Evolutionary conservation across 2,329 filamentous ascomycete species (phyloP).

Genomic region (Talaromyces sp.): DNA sequence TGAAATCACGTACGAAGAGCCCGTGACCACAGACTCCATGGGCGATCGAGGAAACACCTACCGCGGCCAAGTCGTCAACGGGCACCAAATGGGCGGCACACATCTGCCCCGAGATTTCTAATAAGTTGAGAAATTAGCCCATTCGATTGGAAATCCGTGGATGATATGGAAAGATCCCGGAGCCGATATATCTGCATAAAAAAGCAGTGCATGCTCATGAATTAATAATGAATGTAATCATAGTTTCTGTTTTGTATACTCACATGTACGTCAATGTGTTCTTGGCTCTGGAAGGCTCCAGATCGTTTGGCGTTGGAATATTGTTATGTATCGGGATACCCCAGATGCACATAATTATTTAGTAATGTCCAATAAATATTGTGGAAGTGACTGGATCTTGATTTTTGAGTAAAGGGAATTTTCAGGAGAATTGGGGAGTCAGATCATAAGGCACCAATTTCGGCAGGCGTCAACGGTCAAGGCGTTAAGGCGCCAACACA

Average conservation of each 20-base stretch:
- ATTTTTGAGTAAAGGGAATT: no score
- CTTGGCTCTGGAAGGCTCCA: background rate
- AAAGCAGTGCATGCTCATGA: background rate
- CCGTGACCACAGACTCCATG: conserved; percentile 37
- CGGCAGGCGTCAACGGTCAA: background rate
- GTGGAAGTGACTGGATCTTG: background rate
- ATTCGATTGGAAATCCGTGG: background rate
- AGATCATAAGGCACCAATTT: background rate
- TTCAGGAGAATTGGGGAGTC: no score
- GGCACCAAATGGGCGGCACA: background rate
- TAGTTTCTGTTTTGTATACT: background rate
- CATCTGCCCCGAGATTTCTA: conserved; percentile 8
- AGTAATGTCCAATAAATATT: background rate
- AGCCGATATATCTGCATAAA: background rate
- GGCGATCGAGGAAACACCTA: conserved; percentile 30
- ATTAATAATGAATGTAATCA: background rate
- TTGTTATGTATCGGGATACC: background rate
- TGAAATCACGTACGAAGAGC: conserved; percentile 33
- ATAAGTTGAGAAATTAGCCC: background rate
- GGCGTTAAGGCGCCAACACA: conserved; percentile 7
- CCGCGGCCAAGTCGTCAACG: conserved; percentile 16
- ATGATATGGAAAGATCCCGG: background rate
- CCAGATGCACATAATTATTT: background rate
- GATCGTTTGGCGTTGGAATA: background rate
- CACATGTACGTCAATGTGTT: background rate